These are phyloP conservation scores for Curvularia sp. DNA, from an alignment of 2,329 filamentous ascomycete species.

Conservation along the genomic window DNA sequence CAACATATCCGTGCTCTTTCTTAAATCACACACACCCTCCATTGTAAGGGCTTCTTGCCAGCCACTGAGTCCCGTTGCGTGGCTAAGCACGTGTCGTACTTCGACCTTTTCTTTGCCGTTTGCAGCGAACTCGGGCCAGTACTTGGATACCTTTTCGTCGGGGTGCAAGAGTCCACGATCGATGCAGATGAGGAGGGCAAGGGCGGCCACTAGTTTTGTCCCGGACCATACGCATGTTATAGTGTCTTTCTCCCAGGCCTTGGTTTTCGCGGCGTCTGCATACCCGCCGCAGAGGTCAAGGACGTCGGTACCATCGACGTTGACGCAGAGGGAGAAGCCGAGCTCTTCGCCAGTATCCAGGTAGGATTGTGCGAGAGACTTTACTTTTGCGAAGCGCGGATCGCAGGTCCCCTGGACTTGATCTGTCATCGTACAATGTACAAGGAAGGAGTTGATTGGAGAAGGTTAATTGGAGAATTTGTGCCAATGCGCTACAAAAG, in stretches of 20 bases:
- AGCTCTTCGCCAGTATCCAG: constrained; percentile 24
- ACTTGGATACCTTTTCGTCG: constrained; percentile 25
- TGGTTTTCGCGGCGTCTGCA: constrained; percentile 16
- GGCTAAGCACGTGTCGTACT: constrained; percentile 26
- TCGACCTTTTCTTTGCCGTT: constrained; percentile 26
- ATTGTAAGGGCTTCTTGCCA: constrained; percentile 16
- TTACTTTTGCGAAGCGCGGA: constrained; percentile 21
- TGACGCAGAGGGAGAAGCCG: constrained; percentile 28
- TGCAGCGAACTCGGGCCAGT: constrained; percentile 32
- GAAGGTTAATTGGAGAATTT: too few species aligned
- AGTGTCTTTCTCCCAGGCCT: constrained; percentile 26
- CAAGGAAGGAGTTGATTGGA: not conserved
- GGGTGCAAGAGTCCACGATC: constrained; percentile 25
- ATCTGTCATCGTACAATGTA: not conserved
- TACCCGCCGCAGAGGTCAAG: constrained; percentile 32
- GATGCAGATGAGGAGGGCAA: constrained; percentile 24
- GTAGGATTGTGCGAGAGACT: constrained; percentile 19
- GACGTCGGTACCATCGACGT: constrained; percentile 27
- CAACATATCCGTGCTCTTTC: constrained; percentile 18
- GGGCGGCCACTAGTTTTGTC: constrained; percentile 24
- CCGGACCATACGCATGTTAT: constrained; percentile 30
- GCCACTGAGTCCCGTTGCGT: constrained; percentile 25
- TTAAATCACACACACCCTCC: constrained; percentile 17
- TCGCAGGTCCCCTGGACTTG: constrained; percentile 26
- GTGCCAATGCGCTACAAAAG: too few species aligned